Evolutionary conservation across 495 filamentous ascomycete genomes (phyloP), one percentile per base, ranked within the genome.

Genomic region (Penicillium pulvis): DNA sequence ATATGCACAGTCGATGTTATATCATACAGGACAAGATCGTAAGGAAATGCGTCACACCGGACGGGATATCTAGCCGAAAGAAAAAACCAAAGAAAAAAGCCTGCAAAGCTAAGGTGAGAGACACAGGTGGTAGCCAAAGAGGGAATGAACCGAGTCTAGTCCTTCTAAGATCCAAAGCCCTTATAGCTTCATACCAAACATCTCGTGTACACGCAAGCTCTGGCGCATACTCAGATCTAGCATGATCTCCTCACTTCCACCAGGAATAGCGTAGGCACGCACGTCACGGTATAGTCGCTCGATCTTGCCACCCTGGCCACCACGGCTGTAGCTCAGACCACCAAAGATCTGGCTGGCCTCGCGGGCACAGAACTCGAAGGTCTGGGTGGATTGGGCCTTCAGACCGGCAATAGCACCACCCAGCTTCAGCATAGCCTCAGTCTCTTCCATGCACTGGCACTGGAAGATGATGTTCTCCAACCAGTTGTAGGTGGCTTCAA

Each of bases 221-320:
- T 98, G 94, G 59, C 94, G 82, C 73, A 98, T 97, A 74, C 91
- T 96, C 65, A 98, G 75, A 79, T 98, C 94, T 61, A 97, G 77
- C 94, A 98, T 98, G 58, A 98, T 98, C 83, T 98, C 94, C 78
- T 98, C 94, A 69, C 85, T 90, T 35, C 94, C 94, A 71, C 94
- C 94, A 5, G 94, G 94, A 63, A 98, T 98, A 49, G 94, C 93
- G 72, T 98, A 98, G 24, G 94, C 94, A 57, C 94, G 81, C n/a
- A 98, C 94, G 76, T 98, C 94, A 57, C 94, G 81, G 72, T 98
- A 98, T 62, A 98, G 76, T 35, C 94, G 77, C 84, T 98, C 94
- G 51, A 98, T 85, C 86, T 98, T 98, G 36, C 85, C 93, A 58
- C 94, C 94, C 77, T 97, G 93, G 24, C 94, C 94, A 55, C 94